Evolutionary conservation across 768 basidiomycete genomes (phyloP), one percentile per base, ranked within the genome.

Genomic region (Termitomyces sp.): DNA sequence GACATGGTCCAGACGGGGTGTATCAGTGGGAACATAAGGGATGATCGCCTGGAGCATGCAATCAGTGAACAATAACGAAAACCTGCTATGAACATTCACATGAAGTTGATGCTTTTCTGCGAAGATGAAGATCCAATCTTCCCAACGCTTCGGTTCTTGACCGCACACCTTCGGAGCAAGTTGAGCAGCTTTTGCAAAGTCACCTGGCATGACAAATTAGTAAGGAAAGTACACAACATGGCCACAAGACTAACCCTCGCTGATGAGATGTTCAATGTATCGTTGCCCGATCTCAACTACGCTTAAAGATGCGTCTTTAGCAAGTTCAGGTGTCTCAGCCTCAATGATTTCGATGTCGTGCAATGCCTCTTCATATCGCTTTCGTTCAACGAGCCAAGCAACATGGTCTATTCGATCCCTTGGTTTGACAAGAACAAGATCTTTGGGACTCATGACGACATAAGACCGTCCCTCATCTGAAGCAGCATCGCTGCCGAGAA

Each of bases 111-210:
- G 78, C 63, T 86, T 82, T 68, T 93, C 84, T 1, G 89, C 89
- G 67, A 96, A 98, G 14, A 82, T 74, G 64, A 97, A 96, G 65
- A 98, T 90, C 91, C 91, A 97, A 63, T 89, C 84, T 66, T 98
- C 95, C 97, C 97, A 99, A n/a, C 82, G 79, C 64, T 85, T 86
- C 11, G 78, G 71, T 63, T 96, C 83, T 44, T 83, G 83, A 3
- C 82, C 87, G 61, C 96, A 89, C 7, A 98, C 92, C 67, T 90
- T 94, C 0, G 92, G 87, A 62, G 85, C 87, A 26, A 97, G 71
- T 9, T 77, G 72, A 0, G 96, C 97, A 1, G 96, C 96, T 64
- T 90, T 90, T 0, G 67, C 72, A 62, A 84, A 98, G 49, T 80
- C 75, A 43, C 73, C 78, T 80, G 26, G 19, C 30, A 26, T 37